A percentile compares a stretch with the other conserved stretches of the same genome.
These are phyloP conservation scores for Ambrosiella cleistominuta DNA, from an alignment of 2,329 filamentous ascomycete genomes.

Conservation along the genomic window DNA sequence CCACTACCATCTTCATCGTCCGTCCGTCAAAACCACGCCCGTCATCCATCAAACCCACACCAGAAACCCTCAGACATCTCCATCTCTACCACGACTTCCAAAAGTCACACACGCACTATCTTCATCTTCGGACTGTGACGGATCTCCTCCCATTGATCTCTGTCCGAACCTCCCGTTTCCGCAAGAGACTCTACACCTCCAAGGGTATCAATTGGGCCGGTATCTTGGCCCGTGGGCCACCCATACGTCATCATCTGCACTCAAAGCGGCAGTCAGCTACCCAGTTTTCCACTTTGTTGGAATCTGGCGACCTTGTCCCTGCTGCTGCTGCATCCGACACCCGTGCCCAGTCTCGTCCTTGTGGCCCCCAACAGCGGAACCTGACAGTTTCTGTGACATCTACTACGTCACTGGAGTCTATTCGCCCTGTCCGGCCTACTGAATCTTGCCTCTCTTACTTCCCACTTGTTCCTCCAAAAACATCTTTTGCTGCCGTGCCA, in stretches of 20 bases:
- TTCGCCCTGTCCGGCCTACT: not conserved
- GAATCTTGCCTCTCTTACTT: not conserved
- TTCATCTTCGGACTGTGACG: not conserved
- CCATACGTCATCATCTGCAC: no score
- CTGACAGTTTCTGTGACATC: not conserved
- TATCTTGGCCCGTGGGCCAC: no score
- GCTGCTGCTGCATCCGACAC: no score
- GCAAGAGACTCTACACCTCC: no score
- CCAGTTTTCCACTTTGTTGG: no score
- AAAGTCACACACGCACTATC: not conserved
- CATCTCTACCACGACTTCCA: not conserved
- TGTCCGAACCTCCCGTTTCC: no score
- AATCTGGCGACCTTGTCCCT: no score
- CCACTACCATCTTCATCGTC: not conserved
- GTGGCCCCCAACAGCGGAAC: not conserved
- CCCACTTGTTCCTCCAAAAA: not conserved
- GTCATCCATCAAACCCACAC: not conserved
- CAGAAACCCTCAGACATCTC: not conserved
- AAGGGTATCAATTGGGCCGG: no score
- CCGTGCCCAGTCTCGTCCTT: no score
- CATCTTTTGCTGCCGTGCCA: not conserved
- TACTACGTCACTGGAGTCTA: not conserved
- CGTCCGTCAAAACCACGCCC: not conserved
- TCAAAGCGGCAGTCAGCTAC: no score
- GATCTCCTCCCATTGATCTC: not conserved